Evolutionary conservation across 202 grass and related monocot species (phyloP).

Genomic region (Tripidium arundinaceum): DNA sequence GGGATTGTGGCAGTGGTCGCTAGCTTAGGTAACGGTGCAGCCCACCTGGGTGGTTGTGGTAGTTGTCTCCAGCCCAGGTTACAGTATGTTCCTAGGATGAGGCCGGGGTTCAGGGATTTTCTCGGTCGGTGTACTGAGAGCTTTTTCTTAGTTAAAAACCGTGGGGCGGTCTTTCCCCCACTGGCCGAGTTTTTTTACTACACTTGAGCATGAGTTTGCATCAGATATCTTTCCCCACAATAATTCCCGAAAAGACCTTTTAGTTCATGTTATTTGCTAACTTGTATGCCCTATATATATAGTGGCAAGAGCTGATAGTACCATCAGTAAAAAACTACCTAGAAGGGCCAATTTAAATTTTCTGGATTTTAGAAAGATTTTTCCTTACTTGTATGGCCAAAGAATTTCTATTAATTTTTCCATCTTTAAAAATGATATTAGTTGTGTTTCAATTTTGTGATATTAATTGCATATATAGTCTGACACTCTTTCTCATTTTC

Average conservation of each 20-base stretch:
- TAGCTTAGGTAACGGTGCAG: too few species aligned
- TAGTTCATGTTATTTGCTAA: not conserved
- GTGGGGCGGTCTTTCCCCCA: not conserved
- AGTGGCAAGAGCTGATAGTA: not conserved
- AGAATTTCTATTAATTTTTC: not conserved
- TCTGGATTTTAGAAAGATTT: not conserved
- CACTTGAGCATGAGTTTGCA: not conserved
- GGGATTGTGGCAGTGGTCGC: too few species aligned
- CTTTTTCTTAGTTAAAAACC: too few species aligned
- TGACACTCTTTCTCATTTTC: constrained; percentile 26
- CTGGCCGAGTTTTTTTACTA: too few species aligned
- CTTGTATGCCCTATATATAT: not conserved
- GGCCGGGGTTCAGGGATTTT: too few species aligned
- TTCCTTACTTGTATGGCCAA: not conserved
- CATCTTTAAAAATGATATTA: not conserved
- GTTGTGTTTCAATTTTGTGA: constrained; percentile 16
- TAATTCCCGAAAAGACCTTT: not conserved
- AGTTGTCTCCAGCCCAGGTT: too few species aligned
- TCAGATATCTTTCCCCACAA: not conserved
- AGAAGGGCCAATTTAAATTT: not conserved
- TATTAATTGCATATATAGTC: constrained; percentile 16
- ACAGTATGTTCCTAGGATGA: too few species aligned
- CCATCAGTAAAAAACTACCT: not conserved
- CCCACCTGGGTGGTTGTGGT: too few species aligned
- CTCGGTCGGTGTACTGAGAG: too few species aligned